Evolutionary conservation across 768 basidiomycete species (phyloP).

Genomic region (Termitomyces sp.): DNA sequence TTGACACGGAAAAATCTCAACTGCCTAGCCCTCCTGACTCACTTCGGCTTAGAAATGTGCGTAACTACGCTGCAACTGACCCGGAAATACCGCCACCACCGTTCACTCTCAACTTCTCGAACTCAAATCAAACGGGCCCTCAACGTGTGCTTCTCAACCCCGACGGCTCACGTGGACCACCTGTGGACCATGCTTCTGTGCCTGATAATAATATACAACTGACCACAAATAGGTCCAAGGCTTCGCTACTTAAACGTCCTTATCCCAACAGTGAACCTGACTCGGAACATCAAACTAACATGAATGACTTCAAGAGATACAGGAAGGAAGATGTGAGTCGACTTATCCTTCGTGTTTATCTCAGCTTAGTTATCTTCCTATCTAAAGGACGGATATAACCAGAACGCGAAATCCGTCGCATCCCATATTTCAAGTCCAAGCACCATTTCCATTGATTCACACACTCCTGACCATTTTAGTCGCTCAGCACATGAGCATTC

Average conservation of each 20-base stretch:
- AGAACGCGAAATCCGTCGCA: conserved; percentile 1
- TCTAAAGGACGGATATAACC: conserved; percentile 7
- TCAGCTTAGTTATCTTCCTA: neutral
- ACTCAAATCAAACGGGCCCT: conserved; percentile 11
- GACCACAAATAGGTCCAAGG: neutral
- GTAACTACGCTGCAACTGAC: neutral
- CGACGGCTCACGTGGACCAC: conserved; percentile 9
- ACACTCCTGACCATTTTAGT: conserved; percentile 1
- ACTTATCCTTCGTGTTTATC: neutral
- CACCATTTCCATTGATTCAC: conserved; percentile 1
- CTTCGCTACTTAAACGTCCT: conserved; percentile 5
- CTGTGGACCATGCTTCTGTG: neutral
- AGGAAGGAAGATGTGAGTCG: conserved; percentile 6
- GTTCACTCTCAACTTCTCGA: conserved; percentile 11
- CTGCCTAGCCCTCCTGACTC: conserved; percentile 14
- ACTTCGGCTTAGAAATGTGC: neutral
- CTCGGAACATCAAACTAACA: neutral
- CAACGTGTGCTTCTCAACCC: conserved; percentile 12
- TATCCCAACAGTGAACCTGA: neutral
- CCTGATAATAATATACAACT: conserved; percentile 2
- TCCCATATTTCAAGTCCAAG: conserved; percentile 4
- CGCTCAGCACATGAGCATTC: conserved; percentile 3
- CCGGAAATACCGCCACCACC: neutral
- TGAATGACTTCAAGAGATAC: conserved; percentile 4
- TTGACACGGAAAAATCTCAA: conserved; percentile 1